phyloP scores from a whole-genome alignment of 139 green algal genomes.

The Coelastrella sp. region DNA sequence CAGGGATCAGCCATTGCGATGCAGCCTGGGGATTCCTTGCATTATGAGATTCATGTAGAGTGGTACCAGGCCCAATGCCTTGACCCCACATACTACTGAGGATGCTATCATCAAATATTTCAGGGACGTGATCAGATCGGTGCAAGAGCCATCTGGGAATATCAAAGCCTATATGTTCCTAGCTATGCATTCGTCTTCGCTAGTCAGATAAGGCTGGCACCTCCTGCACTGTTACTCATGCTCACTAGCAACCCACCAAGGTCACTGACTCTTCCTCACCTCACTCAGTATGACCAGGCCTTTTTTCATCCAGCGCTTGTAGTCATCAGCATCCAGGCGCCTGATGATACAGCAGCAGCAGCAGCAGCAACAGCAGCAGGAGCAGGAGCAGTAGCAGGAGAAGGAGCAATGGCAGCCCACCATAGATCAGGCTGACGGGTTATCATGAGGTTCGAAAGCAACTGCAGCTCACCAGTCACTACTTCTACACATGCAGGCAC shows the following conservation, averaged over 20 bases:
- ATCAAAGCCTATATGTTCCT: too few relatives aligned
- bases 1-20: neutral
- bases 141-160: too few relatives aligned
- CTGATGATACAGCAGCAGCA: neutral
- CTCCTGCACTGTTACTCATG: neutral
- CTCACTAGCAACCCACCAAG: neutral
- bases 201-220: neutral
- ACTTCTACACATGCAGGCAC: too few relatives aligned
- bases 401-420: neutral
- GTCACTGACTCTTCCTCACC: neutral
- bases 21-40: neutral
- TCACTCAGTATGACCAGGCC: constrained; percentile 37
- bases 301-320: constrained; percentile 32
- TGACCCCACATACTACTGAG: neutral
- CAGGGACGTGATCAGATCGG: too few relatives aligned
- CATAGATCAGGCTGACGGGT: too few relatives aligned
- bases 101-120: too few relatives aligned
- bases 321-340: constrained; percentile 26
- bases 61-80: neutral
- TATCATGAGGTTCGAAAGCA: neutral
- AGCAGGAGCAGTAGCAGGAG: neutral
- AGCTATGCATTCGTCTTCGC: too few relatives aligned
- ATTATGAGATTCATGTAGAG: neutral
- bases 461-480: neutral
- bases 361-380: neutral